These are phyloP conservation scores for Globisporangium spinosum DNA, from an alignment of 352 stramenopile species.

Conservation along the genomic window DNA sequence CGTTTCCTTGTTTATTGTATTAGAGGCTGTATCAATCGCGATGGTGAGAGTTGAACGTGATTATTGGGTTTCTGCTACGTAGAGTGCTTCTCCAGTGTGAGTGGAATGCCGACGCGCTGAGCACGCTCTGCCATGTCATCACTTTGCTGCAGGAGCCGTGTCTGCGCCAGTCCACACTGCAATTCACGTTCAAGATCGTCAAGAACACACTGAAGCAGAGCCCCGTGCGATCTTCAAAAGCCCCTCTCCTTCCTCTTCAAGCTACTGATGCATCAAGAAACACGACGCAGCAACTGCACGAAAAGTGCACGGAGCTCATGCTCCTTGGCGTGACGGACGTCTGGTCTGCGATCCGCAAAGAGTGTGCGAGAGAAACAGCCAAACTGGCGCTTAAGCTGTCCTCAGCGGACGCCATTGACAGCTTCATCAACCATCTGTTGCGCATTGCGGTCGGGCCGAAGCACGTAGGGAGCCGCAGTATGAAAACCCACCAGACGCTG, in stretches of 20 bases:
- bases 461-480: slow-evolving; percentile 19
- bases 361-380: slow-evolving; percentile 25
- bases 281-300: neutral
- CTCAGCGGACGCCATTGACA: slow-evolving; percentile 31
- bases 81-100: slow-evolving; percentile 18
- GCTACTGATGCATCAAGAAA: neutral
- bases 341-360: slow-evolving; percentile 68
- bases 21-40: neutral
- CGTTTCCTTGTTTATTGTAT: neutral
- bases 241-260: too few relatives aligned
- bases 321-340: slow-evolving; percentile 55
- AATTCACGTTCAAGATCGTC: slow-evolving; percentile 31
- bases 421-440: slow-evolving; percentile 41
- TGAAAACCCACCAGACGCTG: slow-evolving; percentile 21
- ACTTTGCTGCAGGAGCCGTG: slow-evolving; percentile 35
- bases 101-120: slow-evolving; percentile 21
- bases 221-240: neutral
- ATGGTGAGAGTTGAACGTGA: too few relatives aligned
- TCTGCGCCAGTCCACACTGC: slow-evolving; percentile 33
- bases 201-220: neutral
- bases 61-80: neutral
- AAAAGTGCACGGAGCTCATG: slow-evolving; percentile 24
- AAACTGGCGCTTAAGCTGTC: slow-evolving; percentile 29
- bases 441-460: slow-evolving; percentile 27
- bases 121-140: slow-evolving; percentile 18